A percentile compares a stretch with the other conserved stretches of the same genome.
These are phyloP conservation scores for Pyropia haitanensis DNA, from an alignment of 23 red algal genomes.

Conservation along the genomic window DNA sequence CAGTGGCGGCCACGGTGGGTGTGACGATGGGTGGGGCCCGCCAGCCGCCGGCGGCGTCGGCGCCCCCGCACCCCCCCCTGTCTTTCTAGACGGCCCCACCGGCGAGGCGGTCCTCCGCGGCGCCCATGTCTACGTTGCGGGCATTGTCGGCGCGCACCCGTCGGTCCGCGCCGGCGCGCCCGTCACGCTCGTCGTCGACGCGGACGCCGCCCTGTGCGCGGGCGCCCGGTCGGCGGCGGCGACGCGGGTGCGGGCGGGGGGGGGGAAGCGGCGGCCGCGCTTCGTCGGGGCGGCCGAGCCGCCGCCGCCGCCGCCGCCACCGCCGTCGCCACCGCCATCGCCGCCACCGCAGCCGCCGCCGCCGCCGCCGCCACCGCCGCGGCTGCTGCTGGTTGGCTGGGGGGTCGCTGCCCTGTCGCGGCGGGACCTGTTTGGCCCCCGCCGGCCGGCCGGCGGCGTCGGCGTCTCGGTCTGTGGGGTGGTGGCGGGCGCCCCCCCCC, in stretches of 20 bases:
- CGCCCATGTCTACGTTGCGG: not conserved
- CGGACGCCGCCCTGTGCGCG: not conserved
- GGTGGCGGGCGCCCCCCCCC: not conserved
- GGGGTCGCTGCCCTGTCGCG: not conserved
- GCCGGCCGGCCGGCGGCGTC: not conserved
- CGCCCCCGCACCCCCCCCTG: too few species aligned
- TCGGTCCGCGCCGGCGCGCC: not conserved
- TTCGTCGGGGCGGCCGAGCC: not conserved
- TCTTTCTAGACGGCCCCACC: too few species aligned
- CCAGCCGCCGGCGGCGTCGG: too few species aligned
- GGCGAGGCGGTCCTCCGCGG: conserved; percentile 3
- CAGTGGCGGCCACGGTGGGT: too few species aligned
- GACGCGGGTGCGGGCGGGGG: too few species aligned
- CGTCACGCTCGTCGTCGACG: not conserved
- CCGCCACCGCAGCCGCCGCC: too few species aligned
- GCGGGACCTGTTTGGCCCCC: not conserved
- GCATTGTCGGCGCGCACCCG: not conserved
- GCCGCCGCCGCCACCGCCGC: too few species aligned
- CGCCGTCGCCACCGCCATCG: too few species aligned
- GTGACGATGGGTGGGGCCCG: too few species aligned
- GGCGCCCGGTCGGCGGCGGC: not conserved
- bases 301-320: too few species aligned
- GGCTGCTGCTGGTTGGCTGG: too few species aligned
- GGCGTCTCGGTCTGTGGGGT: not conserved
- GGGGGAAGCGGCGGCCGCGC: not conserved